Evolutionary conservation across 495 filamentous ascomycete species (phyloP).

Genomic region (Glonium stellatum): DNA sequence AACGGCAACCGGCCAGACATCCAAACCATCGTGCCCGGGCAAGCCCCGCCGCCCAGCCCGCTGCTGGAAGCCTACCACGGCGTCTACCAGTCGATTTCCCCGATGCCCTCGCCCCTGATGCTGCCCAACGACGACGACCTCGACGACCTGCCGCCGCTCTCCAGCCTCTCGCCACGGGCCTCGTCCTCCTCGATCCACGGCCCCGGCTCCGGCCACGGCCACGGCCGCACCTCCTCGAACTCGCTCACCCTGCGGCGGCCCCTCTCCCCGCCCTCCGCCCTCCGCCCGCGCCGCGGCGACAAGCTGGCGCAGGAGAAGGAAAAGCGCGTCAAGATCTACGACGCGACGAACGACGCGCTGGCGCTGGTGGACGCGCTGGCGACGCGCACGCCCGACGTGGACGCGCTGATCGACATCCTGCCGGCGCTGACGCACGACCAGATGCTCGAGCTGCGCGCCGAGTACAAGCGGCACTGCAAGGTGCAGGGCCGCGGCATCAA

Average conservation of each 20-base stretch:
- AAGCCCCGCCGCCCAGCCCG: conserved; percentile 63
- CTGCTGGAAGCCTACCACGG: conserved; percentile 89
- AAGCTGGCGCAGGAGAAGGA: conserved; percentile 25
- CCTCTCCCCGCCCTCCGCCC: conserved; percentile 12
- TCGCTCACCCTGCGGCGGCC: too few species aligned
- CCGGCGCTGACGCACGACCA: conserved; percentile 80
- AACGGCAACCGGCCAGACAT: conserved; percentile 33
- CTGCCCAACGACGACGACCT: conserved; percentile 36
- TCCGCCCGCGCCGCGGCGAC: conserved; percentile 8
- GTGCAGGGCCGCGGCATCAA: conserved; percentile 65
- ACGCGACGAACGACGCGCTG: conserved; percentile 69
- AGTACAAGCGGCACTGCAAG: conserved; percentile 87
- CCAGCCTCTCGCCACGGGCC: conserved; percentile 18
- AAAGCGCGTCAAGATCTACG: conserved; percentile 60
- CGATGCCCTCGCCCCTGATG: conserved; percentile 76
- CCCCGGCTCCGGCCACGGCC: conserved; percentile 13
- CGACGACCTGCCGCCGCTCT: conserved; percentile 31
- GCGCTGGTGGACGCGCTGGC: conserved; percentile 67
- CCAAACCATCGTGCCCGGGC: conserved; percentile 29
- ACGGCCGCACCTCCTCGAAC: conserved; percentile 6
- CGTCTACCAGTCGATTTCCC: conserved; percentile 90
- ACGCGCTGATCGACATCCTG: conserved; percentile 72
- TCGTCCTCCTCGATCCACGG: conserved; percentile 21
- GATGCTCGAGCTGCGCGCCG: conserved; percentile 69
- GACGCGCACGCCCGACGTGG: conserved; percentile 56